Evolutionary conservation across 225 moss, liverwort and hornwort species (phyloP).

Genomic region (Ulota crispa): DNA sequence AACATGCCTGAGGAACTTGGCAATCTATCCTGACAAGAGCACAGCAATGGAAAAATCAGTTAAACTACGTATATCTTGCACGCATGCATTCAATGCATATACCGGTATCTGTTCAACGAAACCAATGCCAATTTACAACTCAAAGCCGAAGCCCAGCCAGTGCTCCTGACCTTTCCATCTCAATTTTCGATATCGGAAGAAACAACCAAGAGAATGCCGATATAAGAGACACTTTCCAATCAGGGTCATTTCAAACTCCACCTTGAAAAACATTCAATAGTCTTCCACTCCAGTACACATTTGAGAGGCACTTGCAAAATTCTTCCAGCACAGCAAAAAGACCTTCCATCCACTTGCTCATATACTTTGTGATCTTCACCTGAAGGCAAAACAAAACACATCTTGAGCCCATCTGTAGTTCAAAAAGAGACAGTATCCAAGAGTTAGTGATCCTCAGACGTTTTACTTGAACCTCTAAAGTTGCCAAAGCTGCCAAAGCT

Average conservation of each 20-base stretch:
- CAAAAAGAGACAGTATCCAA: neutral
- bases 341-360: neutral
- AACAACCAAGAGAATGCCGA: neutral
- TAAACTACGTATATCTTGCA: neutral
- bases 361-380: neutral
- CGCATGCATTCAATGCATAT: neutral
- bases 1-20: neutral
- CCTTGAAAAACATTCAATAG: neutral
- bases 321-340: neutral
- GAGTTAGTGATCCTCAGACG: neutral
- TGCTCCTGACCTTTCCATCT: constrained; percentile 19
- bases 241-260: neutral
- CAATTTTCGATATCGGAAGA: neutral
- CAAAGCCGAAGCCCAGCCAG: neutral
- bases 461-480: neutral
- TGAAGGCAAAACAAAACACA: neutral
- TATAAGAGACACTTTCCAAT: neutral
- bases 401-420: neutral
- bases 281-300: neutral
- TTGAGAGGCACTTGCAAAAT: neutral
- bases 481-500: neutral
- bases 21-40: neutral
- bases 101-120: neutral
- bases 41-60: neutral
- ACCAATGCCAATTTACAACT: neutral